A percentile compares a stretch with the other conserved stretches of the same genome.
These are phyloP conservation scores for Royoungia palumana DNA, from an alignment of 768 basidiomycete species.

Conservation along the genomic window DNA sequence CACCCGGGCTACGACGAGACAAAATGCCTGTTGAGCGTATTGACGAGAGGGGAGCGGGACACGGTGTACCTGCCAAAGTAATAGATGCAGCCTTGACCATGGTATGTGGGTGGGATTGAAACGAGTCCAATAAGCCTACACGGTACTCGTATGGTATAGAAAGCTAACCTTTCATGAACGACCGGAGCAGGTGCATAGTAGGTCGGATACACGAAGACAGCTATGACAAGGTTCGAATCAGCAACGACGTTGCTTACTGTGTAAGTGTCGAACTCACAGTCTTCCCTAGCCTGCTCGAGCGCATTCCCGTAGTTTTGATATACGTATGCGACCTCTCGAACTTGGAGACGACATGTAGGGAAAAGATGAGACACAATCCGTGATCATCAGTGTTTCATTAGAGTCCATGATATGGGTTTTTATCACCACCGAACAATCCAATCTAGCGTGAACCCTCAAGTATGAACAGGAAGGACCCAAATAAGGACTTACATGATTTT, in stretches of 20 bases:
- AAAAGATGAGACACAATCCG: slow-evolving; percentile 36
- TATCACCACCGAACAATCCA: slow-evolving; percentile 35
- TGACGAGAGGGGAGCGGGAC: too few relatives aligned
- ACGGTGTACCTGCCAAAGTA: slow-evolving; percentile 34
- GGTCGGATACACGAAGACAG: slow-evolving; percentile 36
- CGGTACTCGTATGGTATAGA: slow-evolving; percentile 14
- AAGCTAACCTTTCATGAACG: slow-evolving; percentile 32
- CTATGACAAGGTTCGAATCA: slow-evolving; percentile 10
- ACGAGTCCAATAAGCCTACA: slow-evolving; percentile 15
- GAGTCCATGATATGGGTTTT: slow-evolving; percentile 21
- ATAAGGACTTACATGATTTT: slow-evolving; percentile 20
- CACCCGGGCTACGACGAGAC: not conserved
- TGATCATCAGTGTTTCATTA: slow-evolving; percentile 17
- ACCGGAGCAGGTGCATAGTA: slow-evolving; percentile 31
- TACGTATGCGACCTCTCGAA: slow-evolving; percentile 19
- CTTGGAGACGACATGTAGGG: slow-evolving; percentile 34
- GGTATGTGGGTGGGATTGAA: slow-evolving; percentile 27
- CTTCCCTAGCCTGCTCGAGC: slow-evolving; percentile 38
- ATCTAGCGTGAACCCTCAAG: slow-evolving; percentile 20
- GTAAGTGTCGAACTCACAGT: slow-evolving; percentile 31
- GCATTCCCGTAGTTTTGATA: slow-evolving; percentile 35
- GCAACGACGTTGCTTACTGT: too few relatives aligned
- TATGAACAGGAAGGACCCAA: not conserved
- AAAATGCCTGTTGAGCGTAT: not conserved
- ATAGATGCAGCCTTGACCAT: slow-evolving; percentile 35